Conservation (phyloP, 2,329 filamentous ascomycete genomes). For the Chalara sp. region DNA sequence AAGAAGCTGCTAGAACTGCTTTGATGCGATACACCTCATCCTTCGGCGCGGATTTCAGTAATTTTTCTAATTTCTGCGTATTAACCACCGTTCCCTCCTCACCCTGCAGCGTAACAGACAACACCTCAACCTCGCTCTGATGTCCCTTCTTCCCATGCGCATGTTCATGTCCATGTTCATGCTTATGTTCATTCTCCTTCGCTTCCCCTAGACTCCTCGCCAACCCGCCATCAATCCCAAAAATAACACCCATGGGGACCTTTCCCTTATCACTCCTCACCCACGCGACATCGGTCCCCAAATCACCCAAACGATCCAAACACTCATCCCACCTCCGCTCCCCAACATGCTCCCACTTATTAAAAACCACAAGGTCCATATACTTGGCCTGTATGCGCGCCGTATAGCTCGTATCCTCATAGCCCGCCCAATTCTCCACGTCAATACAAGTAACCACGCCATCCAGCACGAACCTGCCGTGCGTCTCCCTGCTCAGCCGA, state of each 20-base stretch:
- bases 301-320: constrained; percentile 58
- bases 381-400: constrained; percentile 67
- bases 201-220: constrained; percentile 46
- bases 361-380: constrained; percentile 66
- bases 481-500: constrained; percentile 47
- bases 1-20: constrained; percentile 47
- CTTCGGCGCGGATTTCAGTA: constrained; percentile 72
- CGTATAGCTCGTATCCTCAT: constrained; percentile 64
- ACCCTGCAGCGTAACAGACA: constrained; percentile 66
- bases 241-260: constrained; percentile 72
- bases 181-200: constrained; percentile 42
- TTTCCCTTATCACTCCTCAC: constrained; percentile 78
- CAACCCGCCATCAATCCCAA: constrained; percentile 82
- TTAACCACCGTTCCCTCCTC: constrained; percentile 37
- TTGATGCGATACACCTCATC: constrained; percentile 97
- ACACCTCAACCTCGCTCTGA: constrained; percentile 80
- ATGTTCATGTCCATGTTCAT: constrained; percentile 21
- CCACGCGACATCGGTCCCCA: constrained; percentile 62
- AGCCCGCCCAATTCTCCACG: constrained; percentile 71
- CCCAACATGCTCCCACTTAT: constrained; percentile 63
- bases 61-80: constrained; percentile 53
- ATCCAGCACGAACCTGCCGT: constrained; percentile 54
- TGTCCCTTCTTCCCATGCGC: constrained; percentile 47
- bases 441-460: constrained; percentile 68
- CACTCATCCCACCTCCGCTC: constrained; percentile 58